A percentile compares a stretch with the other conserved stretches of the same genome.
phyloP scores from a whole-genome alignment of 129 eudicot species.

The Oenanthe sinensis region DNA sequence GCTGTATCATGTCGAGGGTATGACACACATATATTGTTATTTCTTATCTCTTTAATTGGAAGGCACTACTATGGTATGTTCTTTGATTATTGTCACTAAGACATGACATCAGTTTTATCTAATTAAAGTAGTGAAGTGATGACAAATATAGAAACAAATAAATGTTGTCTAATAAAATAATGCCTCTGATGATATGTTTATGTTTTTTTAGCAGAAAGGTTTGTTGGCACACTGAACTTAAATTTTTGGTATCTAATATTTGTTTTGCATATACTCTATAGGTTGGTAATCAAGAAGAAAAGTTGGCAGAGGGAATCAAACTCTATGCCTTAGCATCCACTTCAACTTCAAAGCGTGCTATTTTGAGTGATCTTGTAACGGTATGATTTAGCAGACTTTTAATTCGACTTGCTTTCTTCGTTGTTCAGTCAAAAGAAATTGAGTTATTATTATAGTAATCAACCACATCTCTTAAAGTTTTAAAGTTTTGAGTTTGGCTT shows the following conservation, averaged over 20 bases:
- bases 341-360: constrained; percentile 66
- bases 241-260: background rate
- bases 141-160: background rate
- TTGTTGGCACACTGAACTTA: background rate
- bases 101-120: background rate
- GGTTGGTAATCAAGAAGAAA: constrained; percentile 97
- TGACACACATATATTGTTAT: background rate
- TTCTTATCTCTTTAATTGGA: background rate
- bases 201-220: background rate
- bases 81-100: background rate
- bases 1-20: background rate
- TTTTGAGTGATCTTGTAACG: constrained; percentile 81
- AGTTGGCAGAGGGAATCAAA: constrained; percentile 95
- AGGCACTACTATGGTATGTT: background rate
- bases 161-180: background rate
- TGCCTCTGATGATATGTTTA: background rate
- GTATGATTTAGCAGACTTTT: constrained; percentile 25
- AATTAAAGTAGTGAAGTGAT: background rate
- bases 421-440: background rate
- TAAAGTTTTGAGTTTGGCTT: background rate
- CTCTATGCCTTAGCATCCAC: constrained; percentile 73
- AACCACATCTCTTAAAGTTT: background rate
- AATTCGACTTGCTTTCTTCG: background rate
- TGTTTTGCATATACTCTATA: constrained; percentile 23
- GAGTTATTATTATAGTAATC: background rate